Conservation (phyloP, 192 early-diverging fungal species). For the Rhizophagus sp. region DNA sequence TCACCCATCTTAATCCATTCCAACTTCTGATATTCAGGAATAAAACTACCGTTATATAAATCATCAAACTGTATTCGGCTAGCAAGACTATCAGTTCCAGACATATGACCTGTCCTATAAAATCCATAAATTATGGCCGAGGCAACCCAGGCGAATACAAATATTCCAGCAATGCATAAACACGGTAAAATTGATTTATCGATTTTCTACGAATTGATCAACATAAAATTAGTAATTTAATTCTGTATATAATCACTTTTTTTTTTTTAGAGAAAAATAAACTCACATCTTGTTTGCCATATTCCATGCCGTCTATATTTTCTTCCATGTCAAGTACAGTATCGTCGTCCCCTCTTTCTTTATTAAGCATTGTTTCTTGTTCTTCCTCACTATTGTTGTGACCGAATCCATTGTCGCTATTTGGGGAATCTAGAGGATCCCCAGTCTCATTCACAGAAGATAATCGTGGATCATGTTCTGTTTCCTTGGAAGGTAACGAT, state of each 20-base stretch:
- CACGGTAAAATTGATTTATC: constrained; percentile 23
- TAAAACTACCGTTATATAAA: not conserved
- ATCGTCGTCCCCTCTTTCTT: constrained; percentile 22
- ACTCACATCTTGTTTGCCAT: not conserved
- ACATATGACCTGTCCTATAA: not conserved
- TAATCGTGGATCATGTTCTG: not conserved
- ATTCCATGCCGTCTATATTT: not conserved
- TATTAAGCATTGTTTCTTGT: constrained; percentile 11
- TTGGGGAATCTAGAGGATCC: not conserved
- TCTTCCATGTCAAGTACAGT: constrained; percentile 20
- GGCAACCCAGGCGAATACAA: constrained; percentile 12
- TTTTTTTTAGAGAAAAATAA: too few species aligned
- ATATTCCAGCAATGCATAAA: constrained; percentile 13
- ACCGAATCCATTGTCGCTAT: not conserved
- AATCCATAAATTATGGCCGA: constrained; percentile 14
- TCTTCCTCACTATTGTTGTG: not conserved
- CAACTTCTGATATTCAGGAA: not conserved
- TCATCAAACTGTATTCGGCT: constrained; percentile 19
- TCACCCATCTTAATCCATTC: not conserved
- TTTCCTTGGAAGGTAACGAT: not conserved
- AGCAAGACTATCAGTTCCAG: not conserved
- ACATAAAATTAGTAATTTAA: not conserved
- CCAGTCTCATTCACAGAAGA: not conserved
- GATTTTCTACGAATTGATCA: not conserved
- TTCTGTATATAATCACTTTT: too few species aligned